A percentile compares a stretch with the other conserved stretches of the same genome.
These are phyloP conservation scores for Scalesia atractyloides DNA, from an alignment of 129 eudicot genomes.

Conservation along the genomic window DNA sequence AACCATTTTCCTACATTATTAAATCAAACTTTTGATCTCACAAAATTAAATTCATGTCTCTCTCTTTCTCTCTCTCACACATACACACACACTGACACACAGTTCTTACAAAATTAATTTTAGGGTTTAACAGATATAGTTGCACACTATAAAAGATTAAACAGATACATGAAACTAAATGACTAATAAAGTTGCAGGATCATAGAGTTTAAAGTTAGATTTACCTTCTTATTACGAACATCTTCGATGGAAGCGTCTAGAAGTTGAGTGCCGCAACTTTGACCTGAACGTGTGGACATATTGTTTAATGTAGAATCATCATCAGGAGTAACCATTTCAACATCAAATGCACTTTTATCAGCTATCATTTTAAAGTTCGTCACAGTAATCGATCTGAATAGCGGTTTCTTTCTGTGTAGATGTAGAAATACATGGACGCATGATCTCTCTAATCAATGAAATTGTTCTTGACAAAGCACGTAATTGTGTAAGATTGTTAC, in stretches of 20 bases:
- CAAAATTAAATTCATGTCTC: neutral
- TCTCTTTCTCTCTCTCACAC: too few species aligned
- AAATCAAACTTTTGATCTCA: neutral
- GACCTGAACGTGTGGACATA: neutral
- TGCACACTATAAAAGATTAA: too few species aligned
- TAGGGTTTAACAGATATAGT: neutral
- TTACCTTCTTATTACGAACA: conserved; percentile 15
- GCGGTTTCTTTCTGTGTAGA: neutral
- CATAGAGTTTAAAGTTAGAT: neutral
- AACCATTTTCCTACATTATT: neutral
- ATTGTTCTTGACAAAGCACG: neutral
- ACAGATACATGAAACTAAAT: neutral
- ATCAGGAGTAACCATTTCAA: neutral
- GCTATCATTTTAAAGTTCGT: neutral
- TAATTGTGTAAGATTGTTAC: neutral
- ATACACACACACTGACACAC: neutral
- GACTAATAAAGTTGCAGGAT: neutral
- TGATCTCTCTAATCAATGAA: neutral
- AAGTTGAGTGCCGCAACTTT: neutral
- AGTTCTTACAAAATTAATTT: too few species aligned
- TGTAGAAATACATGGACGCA: neutral
- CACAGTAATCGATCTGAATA: neutral
- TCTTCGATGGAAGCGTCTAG: conserved; percentile 19
- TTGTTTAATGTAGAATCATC: neutral
- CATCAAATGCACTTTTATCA: conserved; percentile 2